A percentile compares a stretch with the other conserved stretches of the same genome.
These are phyloP conservation scores for Colletotrichum magnum DNA, from an alignment of 2,329 filamentous ascomycete genomes.

Conservation along the genomic window DNA sequence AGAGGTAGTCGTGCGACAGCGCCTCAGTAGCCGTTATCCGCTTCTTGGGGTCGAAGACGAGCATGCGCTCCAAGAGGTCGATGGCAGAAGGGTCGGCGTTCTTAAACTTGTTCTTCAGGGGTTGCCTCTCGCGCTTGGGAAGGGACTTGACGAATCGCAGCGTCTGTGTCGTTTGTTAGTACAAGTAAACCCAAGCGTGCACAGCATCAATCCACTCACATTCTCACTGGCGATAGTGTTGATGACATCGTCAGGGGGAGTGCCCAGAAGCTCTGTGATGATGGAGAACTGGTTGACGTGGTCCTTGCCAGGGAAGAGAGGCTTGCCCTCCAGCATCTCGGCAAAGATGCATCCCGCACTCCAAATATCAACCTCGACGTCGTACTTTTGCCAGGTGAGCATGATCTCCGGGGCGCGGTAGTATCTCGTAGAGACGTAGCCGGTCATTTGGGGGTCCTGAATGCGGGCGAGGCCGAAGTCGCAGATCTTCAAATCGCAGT, in stretches of 20 bases:
- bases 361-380: conserved; percentile 99
- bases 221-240: conserved; percentile 99
- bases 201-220: conserved; percentile 63
- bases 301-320: conserved; percentile 97
- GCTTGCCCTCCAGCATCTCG: conserved; percentile 99
- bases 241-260: conserved; percentile 97
- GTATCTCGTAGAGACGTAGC: conserved; percentile 98
- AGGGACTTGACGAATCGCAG: conserved; percentile 97
- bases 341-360: conserved; percentile 99
- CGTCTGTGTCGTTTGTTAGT: conserved; percentile 70
- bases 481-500: conserved; percentile 99
- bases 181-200: not conserved
- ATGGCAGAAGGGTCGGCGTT: conserved; percentile 90
- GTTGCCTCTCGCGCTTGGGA: conserved; percentile 92
- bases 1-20: conserved; percentile 91
- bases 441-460: conserved; percentile 99
- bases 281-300: conserved; percentile 99
- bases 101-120: conserved; percentile 90
- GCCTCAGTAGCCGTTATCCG: conserved; percentile 89
- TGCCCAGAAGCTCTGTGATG: conserved; percentile 97
- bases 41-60: conserved; percentile 98
- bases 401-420: conserved; percentile 99
- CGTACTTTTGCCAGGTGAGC: conserved; percentile 99
- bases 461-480: conserved; percentile 98
- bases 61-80: conserved; percentile 94